Evolutionary conservation across 768 basidiomycete genomes (phyloP).

Genomic region (Cystobasidium tubakii): DNA sequence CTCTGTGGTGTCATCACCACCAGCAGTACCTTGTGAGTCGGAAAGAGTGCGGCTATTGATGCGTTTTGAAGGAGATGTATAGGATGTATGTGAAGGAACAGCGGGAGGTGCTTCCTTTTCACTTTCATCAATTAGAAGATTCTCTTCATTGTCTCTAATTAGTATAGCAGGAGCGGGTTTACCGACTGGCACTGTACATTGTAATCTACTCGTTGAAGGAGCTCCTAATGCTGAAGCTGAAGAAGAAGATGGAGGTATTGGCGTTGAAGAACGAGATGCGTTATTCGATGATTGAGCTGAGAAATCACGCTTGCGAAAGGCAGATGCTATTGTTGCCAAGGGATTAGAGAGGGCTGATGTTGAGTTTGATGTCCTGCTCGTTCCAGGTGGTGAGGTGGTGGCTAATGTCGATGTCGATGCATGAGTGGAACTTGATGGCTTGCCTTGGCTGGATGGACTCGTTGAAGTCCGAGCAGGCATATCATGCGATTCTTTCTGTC

Average conservation of each 20-base stretch:
- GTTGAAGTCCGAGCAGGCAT: background rate
- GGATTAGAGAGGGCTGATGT: constrained; percentile 7
- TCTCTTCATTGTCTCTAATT: constrained; percentile 27
- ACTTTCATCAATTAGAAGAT: constrained; percentile 12
- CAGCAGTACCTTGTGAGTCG: background rate
- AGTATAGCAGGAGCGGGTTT: constrained; percentile 21
- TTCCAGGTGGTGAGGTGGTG: background rate
- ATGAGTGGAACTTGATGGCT: background rate
- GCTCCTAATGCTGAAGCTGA: background rate
- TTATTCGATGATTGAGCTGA: background rate
- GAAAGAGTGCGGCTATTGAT: background rate
- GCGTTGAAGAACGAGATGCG: background rate
- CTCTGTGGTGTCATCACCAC: background rate
- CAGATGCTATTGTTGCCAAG: constrained; percentile 25
- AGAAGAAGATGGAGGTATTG: background rate
- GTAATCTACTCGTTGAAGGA: background rate
- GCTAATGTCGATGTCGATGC: background rate
- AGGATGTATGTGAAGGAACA: background rate
- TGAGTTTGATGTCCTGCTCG: background rate
- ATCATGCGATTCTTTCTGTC: background rate
- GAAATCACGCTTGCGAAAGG: constrained; percentile 14
- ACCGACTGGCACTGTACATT: background rate
- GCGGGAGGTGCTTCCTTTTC: constrained; percentile 33
- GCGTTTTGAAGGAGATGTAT: background rate
- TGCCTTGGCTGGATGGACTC: background rate